Percentiles rank a stretch among this genome's conserved stretches.
Evolutionary conservation across 257 asterid genomes (phyloP).

Genomic region (Lycium barbarum): DNA sequence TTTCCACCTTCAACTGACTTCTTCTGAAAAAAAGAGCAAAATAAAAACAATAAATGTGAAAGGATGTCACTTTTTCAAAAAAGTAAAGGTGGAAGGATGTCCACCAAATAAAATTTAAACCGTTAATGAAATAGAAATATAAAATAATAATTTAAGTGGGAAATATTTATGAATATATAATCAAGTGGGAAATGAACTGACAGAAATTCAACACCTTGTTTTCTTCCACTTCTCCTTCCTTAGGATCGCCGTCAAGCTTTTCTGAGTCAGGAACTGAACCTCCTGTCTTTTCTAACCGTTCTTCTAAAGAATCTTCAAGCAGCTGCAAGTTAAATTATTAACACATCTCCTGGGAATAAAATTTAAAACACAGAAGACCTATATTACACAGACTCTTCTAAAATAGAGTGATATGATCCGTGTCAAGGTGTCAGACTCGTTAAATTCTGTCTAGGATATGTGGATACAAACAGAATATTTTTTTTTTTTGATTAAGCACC

Average conservation of each 20-base stretch:
- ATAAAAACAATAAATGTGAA: neutral
- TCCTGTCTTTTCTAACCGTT: conserved; percentile 83
- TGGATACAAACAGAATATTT: conserved; percentile 14
- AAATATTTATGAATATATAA: conserved; percentile 4
- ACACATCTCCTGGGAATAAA: conserved; percentile 17
- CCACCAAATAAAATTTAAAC: conserved; percentile 6
- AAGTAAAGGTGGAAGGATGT: conserved; percentile 28
- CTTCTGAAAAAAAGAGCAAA: conserved; percentile 53
- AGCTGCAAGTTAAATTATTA: conserved; percentile 59
- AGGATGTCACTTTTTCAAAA: conserved; percentile 53
- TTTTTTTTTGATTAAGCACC: too few species aligned
- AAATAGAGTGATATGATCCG: neutral
- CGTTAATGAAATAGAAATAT: neutral
- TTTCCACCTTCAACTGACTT: conserved; percentile 76
- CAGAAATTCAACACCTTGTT: conserved; percentile 59
- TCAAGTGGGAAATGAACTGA: neutral
- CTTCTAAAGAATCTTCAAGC: conserved; percentile 95
- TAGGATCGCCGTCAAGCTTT: conserved; percentile 77
- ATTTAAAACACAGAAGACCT: conserved; percentile 18
- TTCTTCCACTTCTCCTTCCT: conserved; percentile 86
- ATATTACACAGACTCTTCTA: neutral
- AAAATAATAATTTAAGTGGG: conserved; percentile 1
- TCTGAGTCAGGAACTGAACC: conserved; percentile 66
- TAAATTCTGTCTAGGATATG: conserved; percentile 22
- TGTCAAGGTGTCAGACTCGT: neutral